Percentiles rank a stretch among this genome's conserved stretches.
phyloP scores from a whole-genome alignment of 495 filamentous ascomycete species.

The Aeminium ludgeri region DNA sequence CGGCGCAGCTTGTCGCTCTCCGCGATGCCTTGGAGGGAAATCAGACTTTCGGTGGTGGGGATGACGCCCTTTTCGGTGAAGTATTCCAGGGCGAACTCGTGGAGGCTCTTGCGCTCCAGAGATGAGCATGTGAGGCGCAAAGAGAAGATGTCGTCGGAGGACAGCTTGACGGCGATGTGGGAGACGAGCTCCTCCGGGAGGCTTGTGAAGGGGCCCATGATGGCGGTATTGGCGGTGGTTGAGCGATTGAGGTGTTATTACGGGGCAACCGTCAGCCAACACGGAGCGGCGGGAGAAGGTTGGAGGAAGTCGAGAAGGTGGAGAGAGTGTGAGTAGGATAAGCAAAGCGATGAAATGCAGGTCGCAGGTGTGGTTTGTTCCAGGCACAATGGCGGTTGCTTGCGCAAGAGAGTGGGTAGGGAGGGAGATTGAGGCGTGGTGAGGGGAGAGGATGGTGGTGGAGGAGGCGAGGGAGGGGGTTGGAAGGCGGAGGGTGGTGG shows the following conservation, averaged over 20 bases:
- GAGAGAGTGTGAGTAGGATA: no score
- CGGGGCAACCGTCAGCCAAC: neutral
- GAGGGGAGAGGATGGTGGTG: no score
- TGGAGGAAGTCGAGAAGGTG: no score
- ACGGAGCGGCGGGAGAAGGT: no score
- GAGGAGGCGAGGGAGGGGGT: no score
- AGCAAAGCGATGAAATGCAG: no score
- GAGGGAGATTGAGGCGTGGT: no score
- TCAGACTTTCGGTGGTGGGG: constrained; percentile 9
- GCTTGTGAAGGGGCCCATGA: no score
- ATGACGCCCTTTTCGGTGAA: constrained; percentile 12
- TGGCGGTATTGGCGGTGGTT: neutral
- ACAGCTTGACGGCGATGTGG: constrained; percentile 9
- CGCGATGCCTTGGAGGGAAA: constrained; percentile 5
- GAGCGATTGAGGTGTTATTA: neutral
- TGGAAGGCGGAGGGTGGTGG: no score
- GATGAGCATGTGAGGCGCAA: constrained; percentile 6
- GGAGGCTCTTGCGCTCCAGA: constrained; percentile 6
- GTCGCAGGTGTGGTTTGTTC: no score
- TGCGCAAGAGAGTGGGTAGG: no score
- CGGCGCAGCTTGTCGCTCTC: neutral
- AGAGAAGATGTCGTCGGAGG: constrained; percentile 10
- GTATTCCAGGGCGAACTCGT: constrained; percentile 13
- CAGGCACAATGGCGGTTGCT: no score
- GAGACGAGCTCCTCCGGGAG: constrained; percentile 14